phyloP scores from a whole-genome alignment of 1,139 yeast species.

The Ogataea hybrid region DNA sequence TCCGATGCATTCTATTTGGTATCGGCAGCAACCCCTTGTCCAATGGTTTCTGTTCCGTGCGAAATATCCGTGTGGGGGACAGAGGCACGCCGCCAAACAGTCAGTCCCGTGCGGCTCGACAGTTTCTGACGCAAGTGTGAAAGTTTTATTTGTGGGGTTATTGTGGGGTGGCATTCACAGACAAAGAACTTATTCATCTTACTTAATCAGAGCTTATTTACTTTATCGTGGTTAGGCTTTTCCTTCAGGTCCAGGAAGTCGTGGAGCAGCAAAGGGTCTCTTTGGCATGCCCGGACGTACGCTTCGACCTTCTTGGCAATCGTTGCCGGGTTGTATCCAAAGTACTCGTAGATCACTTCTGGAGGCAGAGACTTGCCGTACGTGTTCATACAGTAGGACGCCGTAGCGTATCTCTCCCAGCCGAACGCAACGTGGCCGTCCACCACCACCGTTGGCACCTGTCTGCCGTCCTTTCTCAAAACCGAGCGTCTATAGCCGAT shows the following conservation, averaged over 20 bases:
- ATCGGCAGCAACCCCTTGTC: neutral
- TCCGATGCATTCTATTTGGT: conserved; percentile 14
- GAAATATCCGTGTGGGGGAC: conserved; percentile 8
- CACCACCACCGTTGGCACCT: conserved; percentile 83
- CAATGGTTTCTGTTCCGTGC: conserved; percentile 10
- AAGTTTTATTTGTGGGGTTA: conserved; percentile 2
- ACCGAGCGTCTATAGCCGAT: conserved; percentile 78
- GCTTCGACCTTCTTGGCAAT: conserved; percentile 76
- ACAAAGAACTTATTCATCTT: conserved; percentile 8
- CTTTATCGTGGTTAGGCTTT: conserved; percentile 25
- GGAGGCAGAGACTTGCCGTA: conserved; percentile 98
- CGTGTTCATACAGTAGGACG: conserved; percentile 92
- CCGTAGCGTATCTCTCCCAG: conserved; percentile 96
- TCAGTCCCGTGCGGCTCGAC: conserved; percentile 2
- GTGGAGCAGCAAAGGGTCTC: conserved; percentile 29
- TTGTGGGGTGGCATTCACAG: conserved; percentile 9
- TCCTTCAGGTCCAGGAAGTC: conserved; percentile 35
- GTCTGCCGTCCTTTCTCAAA: conserved; percentile 72
- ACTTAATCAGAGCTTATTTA: conserved; percentile 17
- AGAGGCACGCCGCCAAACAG: neutral
- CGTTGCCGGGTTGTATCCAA: conserved; percentile 92
- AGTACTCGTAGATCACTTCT: conserved; percentile 74
- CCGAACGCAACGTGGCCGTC: conserved; percentile 93
- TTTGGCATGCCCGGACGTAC: conserved; percentile 26
- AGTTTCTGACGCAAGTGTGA: conserved; percentile 1